These are phyloP conservation scores for Massarina eburnea DNA, from an alignment of 2,329 filamentous ascomycete genomes.

Conservation along the genomic window DNA sequence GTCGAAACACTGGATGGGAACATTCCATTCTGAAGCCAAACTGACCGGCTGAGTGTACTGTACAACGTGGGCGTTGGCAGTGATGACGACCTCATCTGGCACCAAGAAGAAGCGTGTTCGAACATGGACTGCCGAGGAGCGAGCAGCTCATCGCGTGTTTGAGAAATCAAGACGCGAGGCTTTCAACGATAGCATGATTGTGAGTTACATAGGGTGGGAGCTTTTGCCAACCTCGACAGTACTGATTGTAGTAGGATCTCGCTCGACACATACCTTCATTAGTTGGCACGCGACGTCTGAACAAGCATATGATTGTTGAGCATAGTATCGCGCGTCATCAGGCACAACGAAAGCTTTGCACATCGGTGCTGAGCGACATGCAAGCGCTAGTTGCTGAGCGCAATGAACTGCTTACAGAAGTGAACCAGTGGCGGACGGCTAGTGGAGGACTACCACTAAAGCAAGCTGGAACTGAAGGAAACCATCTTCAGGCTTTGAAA, in stretches of 20 bases:
- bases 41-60: background rate
- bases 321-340: conserved; percentile 20
- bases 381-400: conserved; percentile 15
- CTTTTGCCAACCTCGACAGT: background rate
- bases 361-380: conserved; percentile 12
- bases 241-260: conserved; percentile 15
- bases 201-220: conserved; percentile 8
- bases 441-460: conserved; percentile 3
- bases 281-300: conserved; percentile 16
- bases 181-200: conserved; percentile 22
- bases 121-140: conserved; percentile 21
- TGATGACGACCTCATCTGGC: conserved; percentile 1
- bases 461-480: conserved; percentile 7
- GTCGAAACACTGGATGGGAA: background rate
- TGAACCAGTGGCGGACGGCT: conserved; percentile 15
- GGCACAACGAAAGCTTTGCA: conserved; percentile 10
- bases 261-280: conserved; percentile 20
- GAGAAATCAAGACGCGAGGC: conserved; percentile 24
- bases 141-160: conserved; percentile 23
- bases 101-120: conserved; percentile 20
- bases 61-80: background rate
- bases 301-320: conserved; percentile 23
- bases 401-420: conserved; percentile 17
- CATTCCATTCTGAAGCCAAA: background rate
- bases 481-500: conserved; percentile 7